Conservation (phyloP, 2,329 filamentous ascomycete species). For the Colletotrichum liriopes region DNA sequence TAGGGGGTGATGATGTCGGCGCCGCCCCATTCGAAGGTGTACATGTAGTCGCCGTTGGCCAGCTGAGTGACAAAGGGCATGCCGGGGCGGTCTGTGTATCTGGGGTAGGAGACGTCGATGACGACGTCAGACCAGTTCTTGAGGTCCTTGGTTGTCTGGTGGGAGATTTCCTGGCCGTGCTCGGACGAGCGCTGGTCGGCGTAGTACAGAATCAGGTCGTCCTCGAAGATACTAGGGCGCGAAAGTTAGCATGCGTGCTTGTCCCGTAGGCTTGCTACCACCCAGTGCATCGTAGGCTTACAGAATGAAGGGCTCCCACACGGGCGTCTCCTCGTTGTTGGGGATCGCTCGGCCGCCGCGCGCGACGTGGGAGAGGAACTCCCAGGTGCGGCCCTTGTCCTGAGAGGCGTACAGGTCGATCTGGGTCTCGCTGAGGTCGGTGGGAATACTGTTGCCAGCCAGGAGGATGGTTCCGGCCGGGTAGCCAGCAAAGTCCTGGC, state of each 20-base stretch:
- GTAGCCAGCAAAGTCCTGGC: conserved; percentile 70
- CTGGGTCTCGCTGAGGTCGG: conserved; percentile 73
- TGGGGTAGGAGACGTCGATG: conserved; percentile 75
- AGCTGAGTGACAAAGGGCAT: conserved; percentile 76
- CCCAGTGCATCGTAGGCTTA: conserved; percentile 37
- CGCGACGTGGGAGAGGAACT: conserved; percentile 77
- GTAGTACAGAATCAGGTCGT: conserved; percentile 77
- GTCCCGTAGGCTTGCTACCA: no score
- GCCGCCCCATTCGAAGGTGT: conserved; percentile 75
- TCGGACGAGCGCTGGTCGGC: conserved; percentile 78
- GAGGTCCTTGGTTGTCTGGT: conserved; percentile 74
- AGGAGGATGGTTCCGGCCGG: conserved; percentile 75
- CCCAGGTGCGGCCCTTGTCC: conserved; percentile 75
- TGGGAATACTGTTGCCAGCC: conserved; percentile 73
- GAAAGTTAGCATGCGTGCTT: conserved; percentile 10
- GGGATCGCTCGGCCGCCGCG: conserved; percentile 73
- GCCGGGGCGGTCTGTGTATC: conserved; percentile 75
- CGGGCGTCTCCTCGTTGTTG: conserved; percentile 76
- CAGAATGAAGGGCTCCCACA: conserved; percentile 81
- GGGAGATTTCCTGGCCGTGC: conserved; percentile 79
- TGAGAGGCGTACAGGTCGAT: conserved; percentile 79
- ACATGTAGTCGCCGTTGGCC: conserved; percentile 73
- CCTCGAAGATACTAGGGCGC: conserved; percentile 63
- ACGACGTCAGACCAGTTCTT: conserved; percentile 69
- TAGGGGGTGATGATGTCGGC: conserved; percentile 53